Evolutionary conservation across 768 basidiomycete species (phyloP), one percentile per base, ranked within the genome.

Genomic region (Lactarius quietus): DNA sequence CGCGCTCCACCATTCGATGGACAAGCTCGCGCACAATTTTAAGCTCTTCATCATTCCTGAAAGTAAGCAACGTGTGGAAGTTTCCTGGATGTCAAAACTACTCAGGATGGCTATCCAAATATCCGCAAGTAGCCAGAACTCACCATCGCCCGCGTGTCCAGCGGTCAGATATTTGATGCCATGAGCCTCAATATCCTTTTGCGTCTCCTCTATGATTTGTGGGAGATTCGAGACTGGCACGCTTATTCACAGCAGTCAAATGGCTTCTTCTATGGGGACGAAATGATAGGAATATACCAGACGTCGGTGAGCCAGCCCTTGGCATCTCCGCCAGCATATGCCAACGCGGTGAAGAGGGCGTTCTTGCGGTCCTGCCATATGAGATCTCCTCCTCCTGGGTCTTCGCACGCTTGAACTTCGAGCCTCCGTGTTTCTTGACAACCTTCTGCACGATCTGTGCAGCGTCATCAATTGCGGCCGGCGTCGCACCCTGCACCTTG

Each of bases 341-440:
- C 84, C 66, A 93, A 69, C 28, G 86, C 87, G 29, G 86, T 87
- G 78, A 83, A 88, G 43, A 95, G 74, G 5, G 90, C 89, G 71
- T 92, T 88, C 76, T 96, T 96, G 54, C 95, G 83, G 72, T 90
- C 89, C 71, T 89, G 83, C 90, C 94, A 96, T 8, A 96, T 73
- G 58, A 83, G 83, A 6, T 86, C 84, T 0, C 90, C 92, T 93
- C 90, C 59, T 87, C 79, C 26, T 93, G 86, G 5, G 85, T 86
- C 39, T 82, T 79, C 0, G 92, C 92, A 71, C 93, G 89, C 68
- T 85, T 79, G 65, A 95, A 92, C 31, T 81, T 79, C 26, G 74
- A 79, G 57, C 91, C 86, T 9, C 56, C 63, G 68, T 95, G 86
- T 70, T 80, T 84, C 70, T 84, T 79, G 26, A 87, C 84, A 31